phyloP scores from a whole-genome alignment of 108 stramenopile species.

The Fistulifera solaris region DNA sequence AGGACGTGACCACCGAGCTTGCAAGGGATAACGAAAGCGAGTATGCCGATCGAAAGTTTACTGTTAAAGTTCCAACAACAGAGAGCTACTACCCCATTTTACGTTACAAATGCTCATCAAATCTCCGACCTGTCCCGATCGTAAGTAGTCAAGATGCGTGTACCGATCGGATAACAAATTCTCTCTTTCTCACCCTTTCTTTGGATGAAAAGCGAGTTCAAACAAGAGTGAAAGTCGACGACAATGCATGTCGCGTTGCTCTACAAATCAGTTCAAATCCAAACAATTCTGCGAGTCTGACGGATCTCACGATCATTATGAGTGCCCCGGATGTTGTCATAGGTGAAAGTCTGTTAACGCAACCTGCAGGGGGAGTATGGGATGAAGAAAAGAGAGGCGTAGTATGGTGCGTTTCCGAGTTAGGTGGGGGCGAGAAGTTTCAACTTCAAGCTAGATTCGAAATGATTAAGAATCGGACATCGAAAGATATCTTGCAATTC shows the following conservation, averaged over 20 bases:
- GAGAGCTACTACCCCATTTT: constrained; percentile 76
- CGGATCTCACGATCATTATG: constrained; percentile 79
- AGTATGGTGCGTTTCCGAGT: constrained; percentile 73
- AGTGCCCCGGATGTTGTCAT: constrained; percentile 50
- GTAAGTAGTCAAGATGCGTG: constrained; percentile 35
- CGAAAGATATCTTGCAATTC: constrained; percentile 41
- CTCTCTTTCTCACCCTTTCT: too few relatives aligned
- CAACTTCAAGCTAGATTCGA: constrained; percentile 75
- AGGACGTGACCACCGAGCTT: constrained; percentile 15
- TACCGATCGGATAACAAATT: not conserved
- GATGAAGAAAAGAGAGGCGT: constrained; percentile 71
- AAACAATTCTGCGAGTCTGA: constrained; percentile 65
- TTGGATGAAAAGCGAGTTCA: constrained; percentile 56
- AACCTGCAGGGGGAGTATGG: constrained; percentile 80
- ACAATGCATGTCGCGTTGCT: constrained; percentile 56
- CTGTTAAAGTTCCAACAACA: constrained; percentile 54
- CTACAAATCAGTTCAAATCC: constrained; percentile 86
- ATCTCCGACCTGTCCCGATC: constrained; percentile 78
- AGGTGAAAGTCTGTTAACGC: constrained; percentile 64
- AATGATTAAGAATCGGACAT: constrained; percentile 20
- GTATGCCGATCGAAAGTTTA: constrained; percentile 30
- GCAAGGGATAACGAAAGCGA: constrained; percentile 15
- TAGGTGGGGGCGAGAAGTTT: constrained; percentile 82
- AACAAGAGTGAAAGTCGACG: constrained; percentile 55
- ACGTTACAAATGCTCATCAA: constrained; percentile 61